Base-by-base conservation (phyloP, 1,139 yeast species). In the Taphrina pruni region DNA sequence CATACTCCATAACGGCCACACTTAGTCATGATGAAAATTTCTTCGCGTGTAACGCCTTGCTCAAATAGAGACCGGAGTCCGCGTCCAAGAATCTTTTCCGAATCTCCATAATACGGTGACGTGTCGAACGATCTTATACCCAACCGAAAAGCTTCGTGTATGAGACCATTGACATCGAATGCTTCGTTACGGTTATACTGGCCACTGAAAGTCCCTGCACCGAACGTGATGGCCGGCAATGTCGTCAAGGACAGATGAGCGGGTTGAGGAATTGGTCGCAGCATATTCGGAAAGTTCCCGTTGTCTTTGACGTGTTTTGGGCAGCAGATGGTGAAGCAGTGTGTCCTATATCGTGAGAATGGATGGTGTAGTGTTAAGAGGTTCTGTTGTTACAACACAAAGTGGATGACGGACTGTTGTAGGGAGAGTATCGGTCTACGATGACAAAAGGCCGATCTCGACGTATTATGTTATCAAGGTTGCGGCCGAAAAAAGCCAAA, bases 91-190 rank as follows among this genome's bases (percentile, higher is more conserved):
- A 92, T 76, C 45, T 79, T 82, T 76, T 93, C 98, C 4, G 96
- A 89, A 0, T 92, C 92, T 0, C 97, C 98, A 76, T 93, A 93
- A 78, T 90, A 93, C 1, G 97, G 97, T 0, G 97, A 89, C 0
- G 97, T 91, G 76, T 94, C 98, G 55, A 93, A 81, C 1, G 96
- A 95, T 65, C 84, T 84, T 71, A 90, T 81, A 0, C 97, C 97
- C 36, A 81, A 77, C 32, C 81, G 79, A 74, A 91, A 88, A 0
- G 94, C 96, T 21, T 78, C 75, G 61, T 80, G 77, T 36, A 93
- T 76, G 68, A 93, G 84, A 0, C 84, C 86, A 4, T 79, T 43
- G 36, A 54, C 56, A 80, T 12, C 87, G 83, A 90, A 74, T 0
- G 79, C 75, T 65, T 81, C 81, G 0, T 97, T 82, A 14, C 83